Conservation (phyloP, 306 rosid genomes). For the Inga laurina region DNA sequence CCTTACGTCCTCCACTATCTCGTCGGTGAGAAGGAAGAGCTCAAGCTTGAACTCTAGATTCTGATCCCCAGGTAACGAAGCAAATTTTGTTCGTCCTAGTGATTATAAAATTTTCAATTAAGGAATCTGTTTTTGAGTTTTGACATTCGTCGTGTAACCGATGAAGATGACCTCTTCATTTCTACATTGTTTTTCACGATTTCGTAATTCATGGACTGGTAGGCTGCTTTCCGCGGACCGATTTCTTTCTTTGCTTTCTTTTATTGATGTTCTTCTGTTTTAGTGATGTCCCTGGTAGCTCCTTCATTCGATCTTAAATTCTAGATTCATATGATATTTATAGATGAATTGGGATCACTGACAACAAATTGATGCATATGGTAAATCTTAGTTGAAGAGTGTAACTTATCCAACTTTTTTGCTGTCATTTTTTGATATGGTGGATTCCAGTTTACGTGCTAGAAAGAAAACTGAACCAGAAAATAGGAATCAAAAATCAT, state of each 20-base stretch:
- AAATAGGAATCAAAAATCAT: not conserved
- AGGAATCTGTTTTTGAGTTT: not conserved
- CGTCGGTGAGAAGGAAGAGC: conserved; percentile 72
- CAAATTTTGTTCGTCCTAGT: not conserved
- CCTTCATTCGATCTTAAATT: not conserved
- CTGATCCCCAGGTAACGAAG: conserved; percentile 34
- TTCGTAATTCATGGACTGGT: not conserved
- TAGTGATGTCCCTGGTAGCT: not conserved
- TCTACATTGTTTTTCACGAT: not conserved
- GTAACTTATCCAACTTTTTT: not conserved
- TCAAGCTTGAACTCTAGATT: conserved; percentile 68
- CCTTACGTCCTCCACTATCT: conserved; percentile 82
- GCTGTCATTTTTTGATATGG: not conserved
- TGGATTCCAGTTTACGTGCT: not conserved
- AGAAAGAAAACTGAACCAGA: not conserved
- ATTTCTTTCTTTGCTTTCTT: not conserved
- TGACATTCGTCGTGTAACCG: not conserved
- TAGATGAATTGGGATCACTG: not conserved
- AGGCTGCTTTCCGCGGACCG: not conserved
- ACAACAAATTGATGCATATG: not conserved
- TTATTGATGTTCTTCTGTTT: not conserved
- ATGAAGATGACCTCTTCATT: not conserved
- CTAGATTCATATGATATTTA: not conserved
- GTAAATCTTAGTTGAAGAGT: not conserved
- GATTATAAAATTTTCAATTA: not conserved